phyloP scores from a whole-genome alignment of 306 rosid genomes.

The Prosopis cineraria region DNA sequence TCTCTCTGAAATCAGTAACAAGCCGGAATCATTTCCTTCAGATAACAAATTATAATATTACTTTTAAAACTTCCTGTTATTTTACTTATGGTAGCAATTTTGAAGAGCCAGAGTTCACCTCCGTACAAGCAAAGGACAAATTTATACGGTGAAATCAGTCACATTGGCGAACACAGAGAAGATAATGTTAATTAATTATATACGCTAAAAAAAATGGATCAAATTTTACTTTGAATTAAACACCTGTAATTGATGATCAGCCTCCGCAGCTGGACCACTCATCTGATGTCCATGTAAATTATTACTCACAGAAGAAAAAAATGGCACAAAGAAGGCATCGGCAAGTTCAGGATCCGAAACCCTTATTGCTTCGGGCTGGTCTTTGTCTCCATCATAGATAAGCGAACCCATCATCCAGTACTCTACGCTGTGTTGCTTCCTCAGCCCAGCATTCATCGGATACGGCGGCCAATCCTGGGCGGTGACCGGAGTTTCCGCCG shows the following conservation, averaged over 20 bases:
- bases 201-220: not conserved
- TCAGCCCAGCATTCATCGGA: slow-evolving; percentile 66
- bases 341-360: slow-evolving; percentile 78
- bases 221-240: too few relatives aligned
- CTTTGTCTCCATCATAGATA: slow-evolving; percentile 38
- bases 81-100: too few relatives aligned
- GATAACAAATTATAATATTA: not conserved
- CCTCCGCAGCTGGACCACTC: slow-evolving; percentile 60
- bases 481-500: slow-evolving; percentile 55
- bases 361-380: slow-evolving; percentile 52
- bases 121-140: not conserved
- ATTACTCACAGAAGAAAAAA: slow-evolving; percentile 76
- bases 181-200: too few relatives aligned
- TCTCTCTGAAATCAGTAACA: slow-evolving; percentile 51
- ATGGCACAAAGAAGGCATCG: slow-evolving; percentile 77
- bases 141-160: not conserved
- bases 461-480: slow-evolving; percentile 53
- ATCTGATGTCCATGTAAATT: slow-evolving; percentile 69
- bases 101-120: not conserved
- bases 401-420: slow-evolving; percentile 92
- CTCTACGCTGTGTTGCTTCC: slow-evolving; percentile 87
- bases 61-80: too few relatives aligned
- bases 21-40: not conserved
- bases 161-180: too few relatives aligned
- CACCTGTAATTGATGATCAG: slow-evolving; percentile 80